Conservation (phyloP, 2,329 filamentous ascomycete genomes). For the Diaporthe vexans region DNA sequence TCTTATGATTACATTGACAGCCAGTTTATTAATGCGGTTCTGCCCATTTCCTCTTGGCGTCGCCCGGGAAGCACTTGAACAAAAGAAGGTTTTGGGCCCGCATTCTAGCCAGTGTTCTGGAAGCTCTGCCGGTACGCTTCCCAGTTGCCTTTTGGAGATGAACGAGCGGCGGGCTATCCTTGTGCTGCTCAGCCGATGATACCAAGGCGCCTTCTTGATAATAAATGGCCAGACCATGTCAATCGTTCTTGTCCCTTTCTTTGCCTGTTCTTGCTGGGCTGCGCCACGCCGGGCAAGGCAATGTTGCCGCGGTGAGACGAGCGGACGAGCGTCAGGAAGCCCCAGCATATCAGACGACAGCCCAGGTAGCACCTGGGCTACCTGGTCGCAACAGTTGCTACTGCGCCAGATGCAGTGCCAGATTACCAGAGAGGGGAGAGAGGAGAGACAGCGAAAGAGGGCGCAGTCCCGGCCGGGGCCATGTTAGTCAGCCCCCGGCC, state of each 20-base stretch:
- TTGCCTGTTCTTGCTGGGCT: neutral
- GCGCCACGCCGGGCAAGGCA: conserved; percentile 16
- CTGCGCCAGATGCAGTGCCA: no score
- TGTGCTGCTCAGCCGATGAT: neutral
- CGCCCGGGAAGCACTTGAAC: neutral
- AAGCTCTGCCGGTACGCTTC: conserved; percentile 3
- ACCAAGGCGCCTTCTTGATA: no score
- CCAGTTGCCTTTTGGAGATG: neutral
- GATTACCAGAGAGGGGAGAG: no score
- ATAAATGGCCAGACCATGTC: no score
- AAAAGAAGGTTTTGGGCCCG: conserved; percentile 5
- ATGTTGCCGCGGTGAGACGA: conserved; percentile 18
- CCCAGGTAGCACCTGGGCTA: no score
- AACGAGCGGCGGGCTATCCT: neutral
- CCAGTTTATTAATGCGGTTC: neutral
- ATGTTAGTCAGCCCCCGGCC: conserved; percentile 17
- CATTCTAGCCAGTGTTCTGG: conserved; percentile 6
- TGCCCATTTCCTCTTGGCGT: conserved; percentile 7
- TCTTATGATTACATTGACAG: no score
- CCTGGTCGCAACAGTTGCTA: no score
- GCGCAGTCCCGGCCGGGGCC: no score
- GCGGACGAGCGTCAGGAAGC: neutral
- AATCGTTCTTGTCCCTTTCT: no score
- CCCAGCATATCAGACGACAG: neutral
- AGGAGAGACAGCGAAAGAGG: no score